Percentiles rank a stretch among this genome's conserved stretches.
Evolutionary conservation across 306 rosid genomes (phyloP).

Genomic region (Nissolia schottii): DNA sequence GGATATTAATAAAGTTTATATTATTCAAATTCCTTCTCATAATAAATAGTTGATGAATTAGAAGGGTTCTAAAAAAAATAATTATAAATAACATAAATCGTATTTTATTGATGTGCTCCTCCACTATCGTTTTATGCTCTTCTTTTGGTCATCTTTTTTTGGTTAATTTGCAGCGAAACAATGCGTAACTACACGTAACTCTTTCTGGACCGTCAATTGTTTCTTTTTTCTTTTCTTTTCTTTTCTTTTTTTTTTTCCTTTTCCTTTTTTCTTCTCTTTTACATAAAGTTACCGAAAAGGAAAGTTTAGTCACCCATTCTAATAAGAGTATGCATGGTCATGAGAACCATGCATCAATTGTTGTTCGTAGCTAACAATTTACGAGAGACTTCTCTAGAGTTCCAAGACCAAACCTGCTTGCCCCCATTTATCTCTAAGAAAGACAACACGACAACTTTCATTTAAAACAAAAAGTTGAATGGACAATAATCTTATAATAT

Average conservation of each 20-base stretch:
- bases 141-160: neutral
- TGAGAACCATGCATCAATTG: too few relatives aligned
- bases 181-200: neutral
- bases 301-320: neutral
- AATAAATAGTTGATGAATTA: too few relatives aligned
- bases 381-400: neutral
- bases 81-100: too few relatives aligned
- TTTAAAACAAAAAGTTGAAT: neutral
- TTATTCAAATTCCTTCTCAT: too few relatives aligned
- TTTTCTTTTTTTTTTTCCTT: too few relatives aligned
- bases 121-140: neutral
- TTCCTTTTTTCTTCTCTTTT: neutral
- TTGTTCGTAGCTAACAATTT: neutral
- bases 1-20: too few relatives aligned
- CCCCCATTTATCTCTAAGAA: neutral
- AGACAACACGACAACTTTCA: too few relatives aligned
- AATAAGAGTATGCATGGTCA: too few relatives aligned
- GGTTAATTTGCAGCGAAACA: neutral
- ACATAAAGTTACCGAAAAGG: neutral
- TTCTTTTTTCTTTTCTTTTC: neutral
- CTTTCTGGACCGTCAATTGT: neutral
- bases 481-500: neutral
- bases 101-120: neutral
- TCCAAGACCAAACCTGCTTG: neutral
- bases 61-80: too few relatives aligned